Conservation (phyloP, 192 early-diverging fungal species). For the Diversispora eburnea region DNA sequence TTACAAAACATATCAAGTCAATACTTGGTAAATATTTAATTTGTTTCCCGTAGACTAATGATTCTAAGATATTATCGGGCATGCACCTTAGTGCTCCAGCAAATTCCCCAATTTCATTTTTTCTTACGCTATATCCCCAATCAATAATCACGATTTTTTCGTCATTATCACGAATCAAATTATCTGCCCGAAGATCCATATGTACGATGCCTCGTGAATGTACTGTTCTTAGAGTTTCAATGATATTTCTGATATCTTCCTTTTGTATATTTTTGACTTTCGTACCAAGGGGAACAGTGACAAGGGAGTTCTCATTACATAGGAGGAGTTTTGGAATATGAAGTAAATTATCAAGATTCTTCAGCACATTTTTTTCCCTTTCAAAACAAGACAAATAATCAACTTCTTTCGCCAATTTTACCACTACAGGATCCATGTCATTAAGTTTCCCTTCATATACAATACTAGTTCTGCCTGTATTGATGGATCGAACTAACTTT, state of each 20-base stretch:
- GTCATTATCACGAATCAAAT: conserved; percentile 13
- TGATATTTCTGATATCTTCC: conserved; percentile 19
- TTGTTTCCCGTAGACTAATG: conserved; percentile 2
- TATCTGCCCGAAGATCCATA: conserved; percentile 5
- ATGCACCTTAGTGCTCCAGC: conserved; percentile 20
- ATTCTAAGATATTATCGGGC: conserved; percentile 3
- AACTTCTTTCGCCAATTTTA: conserved; percentile 1
- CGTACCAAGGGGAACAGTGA: conserved; percentile 3
- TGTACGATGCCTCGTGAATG: conserved; percentile 5
- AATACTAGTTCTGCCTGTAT: conserved; percentile 14
- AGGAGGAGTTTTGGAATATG: conserved; percentile 13
- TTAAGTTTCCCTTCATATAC: conserved; percentile 23
- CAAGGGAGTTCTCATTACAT: background rate
- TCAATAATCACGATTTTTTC: conserved; percentile 18
- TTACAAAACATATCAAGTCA: conserved; percentile 22
- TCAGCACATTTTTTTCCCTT: conserved; percentile 13
- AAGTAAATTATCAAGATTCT: background rate
- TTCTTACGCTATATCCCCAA: conserved; percentile 14
- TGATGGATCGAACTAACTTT: conserved; percentile 1
- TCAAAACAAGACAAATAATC: conserved; percentile 22
- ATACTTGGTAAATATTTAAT: conserved; percentile 8
- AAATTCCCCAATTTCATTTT: background rate
- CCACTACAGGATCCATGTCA: background rate
- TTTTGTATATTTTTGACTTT: conserved; percentile 23
- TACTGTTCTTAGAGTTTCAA: conserved; percentile 1